Evolutionary conservation across 208 protist species (phyloP), one percentile per base, ranked within the genome.

Genomic region (Leishmania aethiopica): DNA sequence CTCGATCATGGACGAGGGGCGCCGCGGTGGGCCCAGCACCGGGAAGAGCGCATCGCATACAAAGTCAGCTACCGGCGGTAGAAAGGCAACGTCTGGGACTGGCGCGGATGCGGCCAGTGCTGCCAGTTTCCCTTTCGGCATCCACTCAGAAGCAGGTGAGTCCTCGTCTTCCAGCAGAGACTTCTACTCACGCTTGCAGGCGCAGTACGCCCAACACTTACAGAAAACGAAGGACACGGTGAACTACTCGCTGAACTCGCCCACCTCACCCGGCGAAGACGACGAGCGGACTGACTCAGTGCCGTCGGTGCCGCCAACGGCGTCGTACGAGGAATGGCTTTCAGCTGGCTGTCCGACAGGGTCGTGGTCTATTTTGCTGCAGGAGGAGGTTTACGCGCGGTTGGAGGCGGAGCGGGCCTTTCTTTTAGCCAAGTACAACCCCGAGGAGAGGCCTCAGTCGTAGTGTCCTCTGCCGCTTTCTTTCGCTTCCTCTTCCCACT

Each of bases 301-400:
- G 81, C 60, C 86, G 55, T 75, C 59, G 57, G 53, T 45, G 37
- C 75, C 64, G n/a, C 77, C 73, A 15, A 81, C 85, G 25, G 79
- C 62, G 35, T 74, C 83, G n/a, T 94, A 90, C 77, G 90, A 94
- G 49, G 82, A 89, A 80, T 95, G 91, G 93, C 37, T 90, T 35
- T 70, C 86, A 8, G 69, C 80, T 11, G 91, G 90, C 1, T 95
- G 89, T 78, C 91, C 88, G 17, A 90, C 86, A 4, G 82, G 80
- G 19, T 83, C 71, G 64, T 96, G 91, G 91, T 78, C 77, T n/a
- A 80, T 85, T 22, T 84, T 96, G 62, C 79, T 96, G 22, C 57
- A 78, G 37, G 83, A 90, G 35, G 90, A 95, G 82, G 77, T 96
- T 55, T 96, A 96, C 80, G 84, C 84, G 15, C 87, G 86, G 15